A percentile compares a stretch with the other conserved stretches of the same genome.
Conservation (phyloP, 768 basidiomycete species). For the Rhodotorula graminis region DNA sequence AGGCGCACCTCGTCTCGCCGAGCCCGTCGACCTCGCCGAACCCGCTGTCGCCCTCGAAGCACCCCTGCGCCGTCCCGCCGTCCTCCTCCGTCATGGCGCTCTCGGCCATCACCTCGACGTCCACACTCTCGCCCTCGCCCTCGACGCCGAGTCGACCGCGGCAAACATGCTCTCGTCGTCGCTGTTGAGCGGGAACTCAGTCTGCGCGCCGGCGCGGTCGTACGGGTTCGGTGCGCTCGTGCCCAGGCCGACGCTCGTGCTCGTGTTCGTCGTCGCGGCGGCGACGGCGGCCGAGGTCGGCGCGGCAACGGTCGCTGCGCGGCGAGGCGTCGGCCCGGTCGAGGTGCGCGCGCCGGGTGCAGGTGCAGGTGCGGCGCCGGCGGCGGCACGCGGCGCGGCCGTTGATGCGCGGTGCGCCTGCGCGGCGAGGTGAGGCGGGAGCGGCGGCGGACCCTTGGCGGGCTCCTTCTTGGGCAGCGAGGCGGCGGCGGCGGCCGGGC, state of each 20-base stretch:
- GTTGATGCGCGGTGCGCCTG: slow-evolving; percentile 11
- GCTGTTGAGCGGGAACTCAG: not conserved
- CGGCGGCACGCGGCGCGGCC: not conserved
- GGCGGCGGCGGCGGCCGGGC: not conserved
- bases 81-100: not conserved
- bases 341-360: not conserved
- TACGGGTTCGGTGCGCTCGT: not conserved
- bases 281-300: not conserved
- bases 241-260: not conserved
- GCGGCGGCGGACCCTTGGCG: not conserved
- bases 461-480: not conserved
- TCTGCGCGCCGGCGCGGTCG: slow-evolving; percentile 1
- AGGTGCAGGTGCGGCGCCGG: not conserved
- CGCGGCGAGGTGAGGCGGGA: not conserved
- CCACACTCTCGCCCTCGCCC: too few species aligned
- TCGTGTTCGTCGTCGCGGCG: too few species aligned
- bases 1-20: not conserved
- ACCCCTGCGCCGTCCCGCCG: not conserved
- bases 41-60: slow-evolving; percentile 8
- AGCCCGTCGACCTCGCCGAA: slow-evolving; percentile 6
- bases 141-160: not conserved
- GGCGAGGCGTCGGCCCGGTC: not conserved
- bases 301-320: not conserved
- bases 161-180: slow-evolving; percentile 9
- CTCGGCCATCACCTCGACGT: too few species aligned